Conservation (phyloP, 2,329 filamentous ascomycete genomes). For the Alternaria ventricosa region DNA sequence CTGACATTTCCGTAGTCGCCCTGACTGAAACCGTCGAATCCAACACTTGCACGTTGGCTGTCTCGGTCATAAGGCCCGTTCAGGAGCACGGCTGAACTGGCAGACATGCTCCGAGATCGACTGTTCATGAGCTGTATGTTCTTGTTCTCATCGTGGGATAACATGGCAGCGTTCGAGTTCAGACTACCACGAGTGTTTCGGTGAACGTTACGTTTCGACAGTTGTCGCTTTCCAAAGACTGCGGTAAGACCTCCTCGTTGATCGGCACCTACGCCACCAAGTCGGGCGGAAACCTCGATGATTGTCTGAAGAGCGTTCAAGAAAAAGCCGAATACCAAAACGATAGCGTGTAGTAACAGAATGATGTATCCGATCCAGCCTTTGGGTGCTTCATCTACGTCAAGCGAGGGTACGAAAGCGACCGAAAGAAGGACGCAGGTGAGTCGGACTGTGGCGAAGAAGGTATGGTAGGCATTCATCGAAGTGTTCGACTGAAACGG, state of each 20-base stretch:
- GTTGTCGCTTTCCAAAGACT: conserved; percentile 85
- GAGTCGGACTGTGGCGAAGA: conserved; percentile 80
- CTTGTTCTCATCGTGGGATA: conserved; percentile 70
- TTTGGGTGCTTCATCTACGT: conserved; percentile 77
- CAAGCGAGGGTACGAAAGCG: conserved; percentile 82
- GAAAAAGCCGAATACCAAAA: conserved; percentile 90
- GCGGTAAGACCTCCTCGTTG: conserved; percentile 81
- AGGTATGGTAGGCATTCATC: conserved; percentile 94
- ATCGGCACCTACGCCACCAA: conserved; percentile 82
- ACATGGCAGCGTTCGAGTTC: conserved; percentile 81
- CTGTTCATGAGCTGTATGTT: conserved; percentile 64
- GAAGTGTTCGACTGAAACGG: conserved; percentile 91
- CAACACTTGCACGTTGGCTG: conserved; percentile 56
- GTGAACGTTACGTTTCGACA: conserved; percentile 74
- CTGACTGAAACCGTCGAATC: conserved; percentile 61
- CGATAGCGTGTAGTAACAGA: conserved; percentile 80
- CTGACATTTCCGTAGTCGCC: conserved; percentile 67
- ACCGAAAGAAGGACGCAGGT: conserved; percentile 62
- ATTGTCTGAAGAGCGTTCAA: conserved; percentile 90
- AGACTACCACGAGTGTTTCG: conserved; percentile 78
- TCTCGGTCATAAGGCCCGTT: conserved; percentile 54
- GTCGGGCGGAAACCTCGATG: conserved; percentile 82
- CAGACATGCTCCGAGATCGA: conserved; percentile 65
- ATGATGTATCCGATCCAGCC: conserved; percentile 97
- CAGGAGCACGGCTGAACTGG: conserved; percentile 67